Percentiles rank a stretch among this genome's conserved stretches.
Conservation (phyloP, 768 basidiomycete genomes). For the Austroboletus eburneus region DNA sequence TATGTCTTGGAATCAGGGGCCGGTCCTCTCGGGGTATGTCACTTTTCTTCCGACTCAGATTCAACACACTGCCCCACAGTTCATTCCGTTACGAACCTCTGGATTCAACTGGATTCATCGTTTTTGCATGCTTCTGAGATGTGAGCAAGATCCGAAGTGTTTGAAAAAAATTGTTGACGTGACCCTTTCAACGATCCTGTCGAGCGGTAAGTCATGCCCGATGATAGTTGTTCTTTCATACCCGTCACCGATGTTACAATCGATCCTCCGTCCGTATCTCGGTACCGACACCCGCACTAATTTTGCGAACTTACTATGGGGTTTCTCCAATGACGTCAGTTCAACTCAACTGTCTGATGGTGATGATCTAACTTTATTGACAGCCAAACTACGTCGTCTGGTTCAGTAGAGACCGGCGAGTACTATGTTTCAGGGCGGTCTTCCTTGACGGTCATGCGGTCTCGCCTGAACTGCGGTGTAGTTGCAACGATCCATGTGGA, state of each 20-base stretch:
- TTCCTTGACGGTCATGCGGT: slow-evolving; percentile 5
- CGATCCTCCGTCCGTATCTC: background rate
- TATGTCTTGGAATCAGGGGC: too few relatives aligned
- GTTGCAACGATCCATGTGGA: slow-evolving; percentile 3
- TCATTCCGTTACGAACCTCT: background rate
- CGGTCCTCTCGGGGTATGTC: too few relatives aligned
- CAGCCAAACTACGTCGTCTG: background rate
- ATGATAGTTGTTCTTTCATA: background rate
- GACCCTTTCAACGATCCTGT: background rate
- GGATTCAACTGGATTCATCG: background rate
- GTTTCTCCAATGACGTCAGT: background rate
- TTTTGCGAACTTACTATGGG: background rate
- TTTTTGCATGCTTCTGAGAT: background rate
- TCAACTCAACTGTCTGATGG: too few relatives aligned
- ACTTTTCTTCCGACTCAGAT: too few relatives aligned
- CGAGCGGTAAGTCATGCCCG: background rate
- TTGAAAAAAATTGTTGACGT: background rate
- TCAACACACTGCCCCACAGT: too few relatives aligned
- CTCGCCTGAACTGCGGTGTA: slow-evolving; percentile 13
- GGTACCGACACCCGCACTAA: background rate
- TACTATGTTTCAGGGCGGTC: background rate
- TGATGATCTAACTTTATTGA: background rate
- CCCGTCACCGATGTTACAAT: background rate
- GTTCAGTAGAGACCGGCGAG: background rate
- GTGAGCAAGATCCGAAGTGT: background rate